Evolutionary conservation across 441 rosid genomes (phyloP).

Genomic region (Viola pubescens): DNA sequence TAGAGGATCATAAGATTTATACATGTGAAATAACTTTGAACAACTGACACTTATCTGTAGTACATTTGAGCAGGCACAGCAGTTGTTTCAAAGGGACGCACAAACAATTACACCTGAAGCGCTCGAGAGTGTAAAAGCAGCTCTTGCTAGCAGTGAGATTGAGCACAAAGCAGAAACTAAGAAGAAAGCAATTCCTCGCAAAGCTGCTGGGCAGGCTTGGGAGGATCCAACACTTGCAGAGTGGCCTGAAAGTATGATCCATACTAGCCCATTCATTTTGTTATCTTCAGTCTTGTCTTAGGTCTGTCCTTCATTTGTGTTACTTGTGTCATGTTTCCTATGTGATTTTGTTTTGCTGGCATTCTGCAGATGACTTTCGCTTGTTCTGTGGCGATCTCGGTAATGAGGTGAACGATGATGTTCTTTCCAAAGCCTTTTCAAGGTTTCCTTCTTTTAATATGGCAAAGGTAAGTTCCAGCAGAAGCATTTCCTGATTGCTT

Average conservation of each 20-base stretch:
- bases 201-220: slow-evolving; percentile 92
- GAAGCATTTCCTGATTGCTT: slow-evolving; percentile 3
- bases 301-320: not conserved
- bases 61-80: slow-evolving; percentile 57
- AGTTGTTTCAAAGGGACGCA: slow-evolving; percentile 89
- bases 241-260: slow-evolving; percentile 88
- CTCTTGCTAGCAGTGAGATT: slow-evolving; percentile 83
- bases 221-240: slow-evolving; percentile 95
- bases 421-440: slow-evolving; percentile 85
- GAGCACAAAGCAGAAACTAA: slow-evolving; percentile 85
- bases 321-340: slow-evolving; percentile 1
- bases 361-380: slow-evolving; percentile 73
- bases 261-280: not conserved
- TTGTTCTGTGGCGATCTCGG: slow-evolving; percentile 97
- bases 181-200: slow-evolving; percentile 87
- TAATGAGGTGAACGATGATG: slow-evolving; percentile 99
- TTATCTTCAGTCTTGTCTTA: not conserved
- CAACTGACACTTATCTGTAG: not conserved
- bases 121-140: slow-evolving; percentile 86
- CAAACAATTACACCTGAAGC: slow-evolving; percentile 91
- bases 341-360: not conserved
- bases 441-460: slow-evolving; percentile 92
- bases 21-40: not conserved
- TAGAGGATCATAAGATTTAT: not conserved
- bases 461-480: slow-evolving; percentile 55